Evolutionary conservation across 305 asterid species (phyloP).

Genomic region (Fraxinus sp.): DNA sequence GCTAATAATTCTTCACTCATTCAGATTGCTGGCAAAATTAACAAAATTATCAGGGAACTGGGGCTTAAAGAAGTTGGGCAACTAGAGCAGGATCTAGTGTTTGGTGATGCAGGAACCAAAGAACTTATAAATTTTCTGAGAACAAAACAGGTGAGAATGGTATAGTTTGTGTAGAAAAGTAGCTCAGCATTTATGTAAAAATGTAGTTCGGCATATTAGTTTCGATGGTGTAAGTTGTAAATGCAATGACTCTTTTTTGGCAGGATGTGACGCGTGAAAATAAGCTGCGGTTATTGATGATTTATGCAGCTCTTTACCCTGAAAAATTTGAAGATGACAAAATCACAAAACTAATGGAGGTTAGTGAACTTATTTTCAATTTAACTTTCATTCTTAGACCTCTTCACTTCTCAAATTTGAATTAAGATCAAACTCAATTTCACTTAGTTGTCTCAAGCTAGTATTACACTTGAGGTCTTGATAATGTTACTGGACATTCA

Average conservation of each 20-base stretch:
- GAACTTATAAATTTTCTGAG: constrained; percentile 84
- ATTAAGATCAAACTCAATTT: background rate
- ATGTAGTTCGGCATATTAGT: constrained; percentile 15
- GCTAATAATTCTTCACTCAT: constrained; percentile 18
- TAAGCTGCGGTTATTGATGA: constrained; percentile 93
- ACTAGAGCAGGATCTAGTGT: constrained; percentile 95
- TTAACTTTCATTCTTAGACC: background rate
- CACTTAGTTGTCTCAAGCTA: background rate
- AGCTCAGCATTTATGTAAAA: constrained; percentile 18
- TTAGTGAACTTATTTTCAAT: constrained; percentile 24
- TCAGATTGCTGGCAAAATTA: constrained; percentile 91
- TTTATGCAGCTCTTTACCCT: constrained; percentile 91
- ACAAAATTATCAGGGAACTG: constrained; percentile 73
- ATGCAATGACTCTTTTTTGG: constrained; percentile 24
- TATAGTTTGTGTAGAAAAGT: constrained; percentile 14
- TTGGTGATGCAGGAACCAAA: constrained; percentile 97
- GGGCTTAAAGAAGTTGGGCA: constrained; percentile 92
- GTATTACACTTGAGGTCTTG: background rate
- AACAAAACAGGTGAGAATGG: constrained; percentile 59
- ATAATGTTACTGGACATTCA: background rate
- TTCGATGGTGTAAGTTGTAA: constrained; percentile 12
- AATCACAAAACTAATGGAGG: constrained; percentile 91
- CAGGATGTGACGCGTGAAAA: constrained; percentile 87
- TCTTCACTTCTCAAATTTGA: background rate
- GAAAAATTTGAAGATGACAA: constrained; percentile 91